These are phyloP conservation scores for Aspergillus fructus DNA, from an alignment of 2,329 filamentous ascomycete genomes.

Conservation along the genomic window DNA sequence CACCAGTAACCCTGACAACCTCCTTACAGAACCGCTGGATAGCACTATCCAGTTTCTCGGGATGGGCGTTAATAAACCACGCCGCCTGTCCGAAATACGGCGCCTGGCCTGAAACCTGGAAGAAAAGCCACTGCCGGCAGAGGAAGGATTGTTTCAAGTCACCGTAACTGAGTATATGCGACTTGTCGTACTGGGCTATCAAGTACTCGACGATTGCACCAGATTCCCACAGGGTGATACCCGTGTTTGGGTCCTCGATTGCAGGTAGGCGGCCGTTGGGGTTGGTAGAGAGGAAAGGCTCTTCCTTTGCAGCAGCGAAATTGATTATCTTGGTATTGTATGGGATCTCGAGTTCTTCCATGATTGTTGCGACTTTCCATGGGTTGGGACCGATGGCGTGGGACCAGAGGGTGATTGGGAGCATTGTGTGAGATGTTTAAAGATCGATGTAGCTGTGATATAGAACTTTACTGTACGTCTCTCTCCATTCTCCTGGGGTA, in stretches of 20 bases:
- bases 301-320: constrained; percentile 25
- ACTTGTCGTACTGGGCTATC: constrained; percentile 44
- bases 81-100: constrained; percentile 51
- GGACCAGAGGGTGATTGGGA: constrained; percentile 9
- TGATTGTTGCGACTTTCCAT: constrained; percentile 28
- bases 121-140: constrained; percentile 47
- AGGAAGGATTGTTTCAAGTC: too few species aligned
- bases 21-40: constrained; percentile 49
- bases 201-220: constrained; percentile 46
- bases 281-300: constrained; percentile 19
- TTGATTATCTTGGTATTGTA: constrained; percentile 20
- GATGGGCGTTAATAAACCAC: constrained; percentile 44
- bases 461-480: too few species aligned
- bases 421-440: neutral
- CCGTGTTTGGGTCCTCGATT: constrained; percentile 32
- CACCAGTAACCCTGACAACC: constrained; percentile 19
- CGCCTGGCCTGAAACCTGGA: constrained; percentile 48
- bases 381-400: constrained; percentile 20
- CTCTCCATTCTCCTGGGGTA: too few species aligned
- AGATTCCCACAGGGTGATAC: constrained; percentile 42
- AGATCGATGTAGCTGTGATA: too few species aligned
- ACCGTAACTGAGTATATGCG: constrained; percentile 40
- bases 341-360: constrained; percentile 27
- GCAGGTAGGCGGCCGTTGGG: constrained; percentile 31
- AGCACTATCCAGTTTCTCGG: constrained; percentile 44